Conservation (phyloP, 768 basidiomycete species). For the Suillus fuscotomentosus region DNA sequence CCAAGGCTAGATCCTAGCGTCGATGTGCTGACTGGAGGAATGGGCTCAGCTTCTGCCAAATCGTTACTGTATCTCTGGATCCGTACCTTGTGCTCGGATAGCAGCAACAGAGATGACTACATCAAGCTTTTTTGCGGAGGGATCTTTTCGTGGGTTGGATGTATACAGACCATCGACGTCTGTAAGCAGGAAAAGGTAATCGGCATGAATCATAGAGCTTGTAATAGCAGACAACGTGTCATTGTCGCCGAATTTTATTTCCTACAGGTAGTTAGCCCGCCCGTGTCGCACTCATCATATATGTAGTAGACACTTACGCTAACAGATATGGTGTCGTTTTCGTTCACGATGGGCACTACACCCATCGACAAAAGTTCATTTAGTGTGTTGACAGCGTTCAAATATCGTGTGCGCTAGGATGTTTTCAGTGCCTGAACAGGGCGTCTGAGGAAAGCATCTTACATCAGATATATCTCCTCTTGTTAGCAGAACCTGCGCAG, state of each 20-base stretch:
- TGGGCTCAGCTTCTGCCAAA: neutral
- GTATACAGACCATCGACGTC: conserved; percentile 97
- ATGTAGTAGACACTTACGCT: conserved; percentile 58
- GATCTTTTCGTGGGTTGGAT: conserved; percentile 91
- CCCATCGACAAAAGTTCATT: conserved; percentile 90
- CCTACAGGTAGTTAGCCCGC: conserved; percentile 44
- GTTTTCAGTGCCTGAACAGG: conserved; percentile 6
- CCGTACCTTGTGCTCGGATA: conserved; percentile 76
- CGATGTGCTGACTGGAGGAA: conserved; percentile 74
- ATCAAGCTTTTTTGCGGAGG: conserved; percentile 74
- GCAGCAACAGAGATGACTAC: conserved; percentile 80
- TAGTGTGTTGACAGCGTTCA: conserved; percentile 96
- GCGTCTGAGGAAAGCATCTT: conserved; percentile 22
- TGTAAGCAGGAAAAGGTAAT: conserved; percentile 94
- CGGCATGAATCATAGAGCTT: conserved; percentile 95
- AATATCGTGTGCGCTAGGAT: conserved; percentile 82
- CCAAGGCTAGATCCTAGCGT: conserved; percentile 93
- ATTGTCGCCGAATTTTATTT: conserved; percentile 99
- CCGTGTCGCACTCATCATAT: neutral
- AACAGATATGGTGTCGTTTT: conserved; percentile 98
- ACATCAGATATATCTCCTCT: conserved; percentile 98
- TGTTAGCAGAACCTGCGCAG: conserved; percentile 92
- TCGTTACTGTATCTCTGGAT: neutral
- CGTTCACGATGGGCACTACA: conserved; percentile 97
- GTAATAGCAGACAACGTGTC: conserved; percentile 98